Evolutionary conservation across 495 filamentous ascomycete species (phyloP), one percentile per base, ranked within the genome.

Genomic region (Penicillium canescens): DNA sequence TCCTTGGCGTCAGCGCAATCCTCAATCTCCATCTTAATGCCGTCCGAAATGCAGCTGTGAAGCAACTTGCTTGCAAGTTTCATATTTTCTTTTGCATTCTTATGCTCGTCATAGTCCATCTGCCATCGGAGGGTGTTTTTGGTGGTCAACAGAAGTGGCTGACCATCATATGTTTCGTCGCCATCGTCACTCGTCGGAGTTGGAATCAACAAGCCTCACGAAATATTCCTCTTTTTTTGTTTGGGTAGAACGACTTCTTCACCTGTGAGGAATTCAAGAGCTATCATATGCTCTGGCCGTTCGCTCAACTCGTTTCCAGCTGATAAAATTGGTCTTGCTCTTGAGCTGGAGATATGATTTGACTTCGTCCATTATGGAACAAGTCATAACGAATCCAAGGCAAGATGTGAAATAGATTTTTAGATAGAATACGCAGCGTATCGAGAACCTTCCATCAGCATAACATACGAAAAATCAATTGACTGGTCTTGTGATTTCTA

Each of bases 11-110:
- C 43, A 2, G 43, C 26, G 28, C 14, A 46, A 35, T 46, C 26
- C n/a, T 46, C 43, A 4, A 46, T 46, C 43, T 46, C 26, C 14
- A 46, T 46, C 2, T 46, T 46, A 11, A 46, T 46, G 28, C 43
- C 43, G 43, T 46, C 43, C 12, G 43, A 35, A 34, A 46, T 20
- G 10, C 28, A 46, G 10, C 3, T 3, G 28, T 46, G 14, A 21
- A 46, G 43, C 6, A 46, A 46, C 10, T 6, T 46, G 28, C 14
- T 35, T 35, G 26, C 43, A 35, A 46, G 43, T 2, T 46, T 35
- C 28, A 46, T 35, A 13, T 33, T 46, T 21, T 46, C 43, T 16
- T 46, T 46, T 3, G 43, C 28, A 46, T 20, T 35, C 2, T 46
- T 46, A 7, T 24, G 20, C 11, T 42, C 39, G 20, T 24, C 20